These are phyloP conservation scores for Prunus armeniaca DNA, from an alignment of 306 rosid species.

Conservation along the genomic window DNA sequence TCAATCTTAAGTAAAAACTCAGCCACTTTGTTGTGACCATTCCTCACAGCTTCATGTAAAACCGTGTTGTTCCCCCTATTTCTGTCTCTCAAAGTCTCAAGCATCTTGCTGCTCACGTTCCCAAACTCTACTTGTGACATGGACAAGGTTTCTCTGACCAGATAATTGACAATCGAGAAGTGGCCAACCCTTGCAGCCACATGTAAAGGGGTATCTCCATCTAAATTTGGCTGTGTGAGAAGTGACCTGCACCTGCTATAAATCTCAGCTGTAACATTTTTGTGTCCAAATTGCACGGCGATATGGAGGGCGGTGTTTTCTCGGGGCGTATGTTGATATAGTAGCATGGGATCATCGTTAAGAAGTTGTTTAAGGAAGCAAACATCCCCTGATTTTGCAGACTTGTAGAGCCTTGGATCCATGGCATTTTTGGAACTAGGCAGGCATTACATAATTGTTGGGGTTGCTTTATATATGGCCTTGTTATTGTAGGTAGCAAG, in stretches of 20 bases:
- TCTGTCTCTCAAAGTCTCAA: not conserved
- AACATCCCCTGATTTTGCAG: constrained; percentile 1
- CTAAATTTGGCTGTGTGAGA: not conserved
- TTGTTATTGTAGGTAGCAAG: not conserved
- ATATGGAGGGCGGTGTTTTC: not conserved
- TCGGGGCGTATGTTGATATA: not conserved
- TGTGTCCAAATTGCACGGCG: not conserved
- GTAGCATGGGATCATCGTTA: not conserved
- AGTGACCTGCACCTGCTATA: not conserved
- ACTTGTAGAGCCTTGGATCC: constrained; percentile 12
- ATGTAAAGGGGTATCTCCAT: constrained; percentile 3
- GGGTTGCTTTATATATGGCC: not conserved
- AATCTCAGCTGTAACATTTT: not conserved
- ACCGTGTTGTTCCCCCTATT: not conserved
- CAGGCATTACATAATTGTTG: not conserved
- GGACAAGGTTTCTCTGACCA: not conserved
- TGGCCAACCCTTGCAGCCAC: not conserved
- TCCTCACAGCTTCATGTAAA: not conserved
- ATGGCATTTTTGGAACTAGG: not conserved
- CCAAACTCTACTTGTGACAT: not conserved
- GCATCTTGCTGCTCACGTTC: too few species aligned
- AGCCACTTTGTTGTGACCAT: not conserved
- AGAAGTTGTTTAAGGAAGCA: not conserved
- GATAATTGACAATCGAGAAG: not conserved
- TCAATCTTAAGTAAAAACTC: not conserved